phyloP scores from a whole-genome alignment of 2,329 filamentous ascomycete genomes.

The Hypoxylon sp. region DNA sequence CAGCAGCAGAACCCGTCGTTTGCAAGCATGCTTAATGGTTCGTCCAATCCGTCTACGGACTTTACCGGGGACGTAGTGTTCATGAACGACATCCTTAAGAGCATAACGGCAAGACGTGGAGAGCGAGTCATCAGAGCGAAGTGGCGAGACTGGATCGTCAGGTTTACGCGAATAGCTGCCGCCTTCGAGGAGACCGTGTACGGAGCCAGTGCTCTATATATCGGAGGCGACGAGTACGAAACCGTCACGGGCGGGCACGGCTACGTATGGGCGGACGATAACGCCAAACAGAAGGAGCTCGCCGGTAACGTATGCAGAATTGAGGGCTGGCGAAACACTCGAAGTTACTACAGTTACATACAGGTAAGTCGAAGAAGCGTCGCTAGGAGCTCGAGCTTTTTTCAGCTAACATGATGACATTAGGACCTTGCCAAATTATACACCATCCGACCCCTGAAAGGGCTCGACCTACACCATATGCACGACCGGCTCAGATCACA shows the following conservation, averaged over 20 bases:
- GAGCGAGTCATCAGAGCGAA: slow-evolving; percentile 90
- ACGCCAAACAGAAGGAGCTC: slow-evolving; percentile 81
- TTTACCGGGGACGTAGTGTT: slow-evolving; percentile 87
- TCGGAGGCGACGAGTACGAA: slow-evolving; percentile 77
- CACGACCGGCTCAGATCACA: slow-evolving; percentile 89
- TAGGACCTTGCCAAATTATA: slow-evolving; percentile 73
- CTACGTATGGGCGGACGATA: slow-evolving; percentile 92
- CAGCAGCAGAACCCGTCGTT: slow-evolving; percentile 76
- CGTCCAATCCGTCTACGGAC: slow-evolving; percentile 56
- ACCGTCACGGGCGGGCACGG: slow-evolving; percentile 76
- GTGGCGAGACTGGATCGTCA: slow-evolving; percentile 93
- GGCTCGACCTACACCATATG: slow-evolving; percentile 89
- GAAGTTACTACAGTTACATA: slow-evolving; percentile 95
- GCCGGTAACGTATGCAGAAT: slow-evolving; percentile 91
- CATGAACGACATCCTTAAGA: slow-evolving; percentile 84
- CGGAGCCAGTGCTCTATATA: slow-evolving; percentile 87
- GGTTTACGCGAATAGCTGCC: slow-evolving; percentile 90
- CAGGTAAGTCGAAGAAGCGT: slow-evolving; percentile 65
- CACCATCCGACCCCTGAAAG: slow-evolving; percentile 72
- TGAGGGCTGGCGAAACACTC: slow-evolving; percentile 94
- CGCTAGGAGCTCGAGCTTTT: slow-evolving; percentile 41
- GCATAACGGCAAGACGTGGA: slow-evolving; percentile 85
- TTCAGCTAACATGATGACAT: slow-evolving; percentile 45
- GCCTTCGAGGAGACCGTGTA: slow-evolving; percentile 97
- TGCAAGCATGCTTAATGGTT: slow-evolving; percentile 57